Evolutionary conservation across 2,329 filamentous ascomycete species (phyloP).

Genomic region (Venturia nashicola): DNA sequence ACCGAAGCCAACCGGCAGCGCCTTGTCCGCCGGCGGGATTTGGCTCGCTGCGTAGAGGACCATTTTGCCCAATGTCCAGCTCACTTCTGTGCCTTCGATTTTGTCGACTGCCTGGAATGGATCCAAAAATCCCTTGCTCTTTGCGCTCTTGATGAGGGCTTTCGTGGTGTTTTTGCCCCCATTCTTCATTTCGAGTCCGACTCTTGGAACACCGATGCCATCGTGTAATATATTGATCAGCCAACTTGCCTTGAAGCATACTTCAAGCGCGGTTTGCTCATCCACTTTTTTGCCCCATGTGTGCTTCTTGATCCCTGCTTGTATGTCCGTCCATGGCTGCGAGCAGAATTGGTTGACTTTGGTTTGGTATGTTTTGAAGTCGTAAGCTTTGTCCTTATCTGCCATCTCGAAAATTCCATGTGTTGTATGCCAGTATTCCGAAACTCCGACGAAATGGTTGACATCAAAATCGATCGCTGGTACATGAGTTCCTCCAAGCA

Average conservation of each 20-base stretch:
- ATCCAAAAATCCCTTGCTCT: conserved; percentile 64
- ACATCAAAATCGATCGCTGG: conserved; percentile 94
- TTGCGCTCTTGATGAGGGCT: conserved; percentile 32
- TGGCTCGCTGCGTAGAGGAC: conserved; percentile 88
- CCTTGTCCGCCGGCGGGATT: conserved; percentile 51
- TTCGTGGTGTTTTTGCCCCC: conserved; percentile 58
- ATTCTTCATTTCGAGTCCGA: conserved; percentile 58
- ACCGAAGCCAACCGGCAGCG: conserved; percentile 80
- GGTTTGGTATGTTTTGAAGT: conserved; percentile 79
- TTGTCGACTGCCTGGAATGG: conserved; percentile 90
- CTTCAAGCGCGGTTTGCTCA: conserved; percentile 62
- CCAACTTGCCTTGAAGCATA: conserved; percentile 98
- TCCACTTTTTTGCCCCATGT: conserved; percentile 68
- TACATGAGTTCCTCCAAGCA: conserved; percentile 83
- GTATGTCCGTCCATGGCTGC: conserved; percentile 68
- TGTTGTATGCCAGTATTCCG: conserved; percentile 97
- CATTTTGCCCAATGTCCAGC: conserved; percentile 96
- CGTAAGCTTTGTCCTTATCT: conserved; percentile 69
- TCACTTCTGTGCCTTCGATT: conserved; percentile 82
- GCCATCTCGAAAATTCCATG: conserved; percentile 80
- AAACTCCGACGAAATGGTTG: conserved; percentile 95
- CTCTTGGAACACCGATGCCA: conserved; percentile 81
- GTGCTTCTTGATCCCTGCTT: conserved; percentile 48
- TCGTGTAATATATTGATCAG: conserved; percentile 93
- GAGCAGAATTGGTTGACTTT: conserved; percentile 77